Evolutionary conservation across 129 eudicot genomes (phyloP).

Genomic region (Escallonia rubra): DNA sequence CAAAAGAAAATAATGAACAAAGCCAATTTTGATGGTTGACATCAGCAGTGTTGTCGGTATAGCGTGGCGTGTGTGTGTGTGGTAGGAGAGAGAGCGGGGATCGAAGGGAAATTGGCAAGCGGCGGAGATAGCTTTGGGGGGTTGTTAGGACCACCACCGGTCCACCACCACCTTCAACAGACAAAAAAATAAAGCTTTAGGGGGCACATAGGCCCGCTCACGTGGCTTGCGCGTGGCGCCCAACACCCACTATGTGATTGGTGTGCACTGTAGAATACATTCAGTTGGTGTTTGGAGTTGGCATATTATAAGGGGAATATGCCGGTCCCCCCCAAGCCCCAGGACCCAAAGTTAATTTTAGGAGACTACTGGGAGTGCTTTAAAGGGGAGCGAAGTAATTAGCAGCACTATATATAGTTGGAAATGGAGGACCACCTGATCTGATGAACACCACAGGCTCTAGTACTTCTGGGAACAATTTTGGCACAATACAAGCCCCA

Average conservation of each 20-base stretch:
- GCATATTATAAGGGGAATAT: slow-evolving; percentile 23
- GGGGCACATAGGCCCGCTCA: slow-evolving; percentile 20
- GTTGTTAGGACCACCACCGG: slow-evolving; percentile 49
- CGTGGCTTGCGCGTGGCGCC: slow-evolving; percentile 36
- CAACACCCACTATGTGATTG: slow-evolving; percentile 18
- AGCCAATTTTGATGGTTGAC: not conserved
- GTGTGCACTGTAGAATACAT: not conserved
- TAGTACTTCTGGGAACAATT: slow-evolving; percentile 33
- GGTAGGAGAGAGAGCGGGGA: not conserved
- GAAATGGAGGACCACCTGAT: slow-evolving; percentile 78
- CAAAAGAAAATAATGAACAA: not conserved
- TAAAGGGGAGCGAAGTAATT: slow-evolving; percentile 23
- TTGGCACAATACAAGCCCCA: slow-evolving; percentile 12
- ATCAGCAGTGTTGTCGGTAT: slow-evolving; percentile 3
- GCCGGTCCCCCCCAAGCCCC: slow-evolving; percentile 36
- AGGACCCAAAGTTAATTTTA: not conserved
- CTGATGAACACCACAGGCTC: slow-evolving; percentile 28
- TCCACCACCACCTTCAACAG: slow-evolving; percentile 45
- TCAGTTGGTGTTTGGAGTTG: not conserved
- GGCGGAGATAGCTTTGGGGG: slow-evolving; percentile 36
- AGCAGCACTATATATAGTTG: slow-evolving; percentile 47
- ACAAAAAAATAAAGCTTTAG: slow-evolving; percentile 23
- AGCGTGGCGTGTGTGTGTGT: not conserved
- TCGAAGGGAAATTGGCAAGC: slow-evolving; percentile 21
- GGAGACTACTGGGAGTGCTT: slow-evolving; percentile 34